Percentiles rank a stretch among this genome's conserved stretches.
phyloP scores from a whole-genome alignment of 768 basidiomycete species.

The Tylopilus felleus region DNA sequence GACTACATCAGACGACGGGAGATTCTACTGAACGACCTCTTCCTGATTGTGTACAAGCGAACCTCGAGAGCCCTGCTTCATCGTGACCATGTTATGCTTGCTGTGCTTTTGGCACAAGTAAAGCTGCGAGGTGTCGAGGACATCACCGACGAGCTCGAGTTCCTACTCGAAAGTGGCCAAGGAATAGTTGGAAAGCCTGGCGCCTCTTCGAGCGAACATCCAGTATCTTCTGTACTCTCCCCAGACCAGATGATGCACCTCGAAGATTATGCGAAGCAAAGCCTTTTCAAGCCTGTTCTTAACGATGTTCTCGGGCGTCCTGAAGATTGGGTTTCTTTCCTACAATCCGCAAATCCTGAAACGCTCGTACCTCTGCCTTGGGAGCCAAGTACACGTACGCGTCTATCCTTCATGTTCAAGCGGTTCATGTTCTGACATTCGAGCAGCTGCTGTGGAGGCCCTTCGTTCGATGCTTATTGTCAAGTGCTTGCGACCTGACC shows the following conservation, averaged over 20 bases:
- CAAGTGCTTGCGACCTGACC: constrained; percentile 91
- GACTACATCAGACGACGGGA: constrained; percentile 72
- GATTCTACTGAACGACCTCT: constrained; percentile 83
- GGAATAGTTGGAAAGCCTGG: constrained; percentile 42
- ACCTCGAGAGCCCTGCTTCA: constrained; percentile 90
- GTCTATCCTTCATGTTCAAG: neutral
- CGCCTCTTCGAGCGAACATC: constrained; percentile 34
- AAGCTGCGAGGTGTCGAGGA: constrained; percentile 79
- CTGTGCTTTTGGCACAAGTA: constrained; percentile 85
- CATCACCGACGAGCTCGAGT: constrained; percentile 81
- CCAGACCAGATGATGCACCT: constrained; percentile 69
- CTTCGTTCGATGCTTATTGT: constrained; percentile 75
- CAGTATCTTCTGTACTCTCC: constrained; percentile 48
- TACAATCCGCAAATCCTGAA: constrained; percentile 67
- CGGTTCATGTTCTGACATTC: constrained; percentile 13
- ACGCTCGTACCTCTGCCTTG: constrained; percentile 69
- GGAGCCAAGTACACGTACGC: constrained; percentile 75
- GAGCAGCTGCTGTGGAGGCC: constrained; percentile 64
- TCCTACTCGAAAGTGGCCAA: constrained; percentile 87
- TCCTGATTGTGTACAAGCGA: constrained; percentile 82
- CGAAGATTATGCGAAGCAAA: constrained; percentile 64
- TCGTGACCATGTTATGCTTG: constrained; percentile 87
- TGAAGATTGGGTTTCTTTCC: constrained; percentile 68
- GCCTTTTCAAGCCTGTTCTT: constrained; percentile 75
- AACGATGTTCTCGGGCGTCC: constrained; percentile 57